A percentile compares a stretch with the other conserved stretches of the same genome.
Conservation (phyloP, 2,329 filamentous ascomycete species). For the Aspergillus floridensis region DNA sequence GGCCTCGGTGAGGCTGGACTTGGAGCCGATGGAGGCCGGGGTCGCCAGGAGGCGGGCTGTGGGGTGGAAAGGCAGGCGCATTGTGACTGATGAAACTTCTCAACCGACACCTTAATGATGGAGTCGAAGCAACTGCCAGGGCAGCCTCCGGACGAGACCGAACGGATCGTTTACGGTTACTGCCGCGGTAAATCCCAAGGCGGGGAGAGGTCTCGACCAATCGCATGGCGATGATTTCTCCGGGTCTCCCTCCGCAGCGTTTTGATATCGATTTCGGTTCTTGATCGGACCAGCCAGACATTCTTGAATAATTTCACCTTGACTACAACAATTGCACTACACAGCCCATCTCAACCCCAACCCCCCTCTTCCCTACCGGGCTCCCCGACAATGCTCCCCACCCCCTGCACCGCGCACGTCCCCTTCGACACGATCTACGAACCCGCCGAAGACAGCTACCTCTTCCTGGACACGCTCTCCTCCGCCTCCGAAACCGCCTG, state of each 20-base stretch:
- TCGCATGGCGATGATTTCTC: no score
- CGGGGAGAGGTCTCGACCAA: constrained; percentile 4
- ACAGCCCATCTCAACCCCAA: background rate
- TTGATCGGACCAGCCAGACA: background rate
- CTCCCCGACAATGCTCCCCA: constrained; percentile 66
- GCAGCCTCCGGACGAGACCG: no score
- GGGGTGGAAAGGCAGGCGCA: constrained; percentile 27
- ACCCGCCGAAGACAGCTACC: constrained; percentile 91
- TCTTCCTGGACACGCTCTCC: constrained; percentile 88
- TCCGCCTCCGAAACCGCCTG: constrained; percentile 66
- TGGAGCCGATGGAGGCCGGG: constrained; percentile 40
- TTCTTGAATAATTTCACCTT: no score
- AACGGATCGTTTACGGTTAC: background rate
- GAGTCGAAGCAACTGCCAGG: no score
- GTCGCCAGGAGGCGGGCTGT: constrained; percentile 35
- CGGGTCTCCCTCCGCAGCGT: no score
- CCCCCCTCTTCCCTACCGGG: background rate
- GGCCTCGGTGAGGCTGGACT: constrained; percentile 44
- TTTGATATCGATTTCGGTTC: no score
- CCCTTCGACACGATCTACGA: constrained; percentile 87
- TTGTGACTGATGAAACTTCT: constrained; percentile 26
- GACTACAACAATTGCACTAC: no score
- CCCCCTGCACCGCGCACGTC: constrained; percentile 89
- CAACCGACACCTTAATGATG: no score
- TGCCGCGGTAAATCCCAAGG: constrained; percentile 2